Evolutionary conservation across 169 alveolate species (phyloP).

Genomic region (Perkinsus chesapeaki): DNA sequence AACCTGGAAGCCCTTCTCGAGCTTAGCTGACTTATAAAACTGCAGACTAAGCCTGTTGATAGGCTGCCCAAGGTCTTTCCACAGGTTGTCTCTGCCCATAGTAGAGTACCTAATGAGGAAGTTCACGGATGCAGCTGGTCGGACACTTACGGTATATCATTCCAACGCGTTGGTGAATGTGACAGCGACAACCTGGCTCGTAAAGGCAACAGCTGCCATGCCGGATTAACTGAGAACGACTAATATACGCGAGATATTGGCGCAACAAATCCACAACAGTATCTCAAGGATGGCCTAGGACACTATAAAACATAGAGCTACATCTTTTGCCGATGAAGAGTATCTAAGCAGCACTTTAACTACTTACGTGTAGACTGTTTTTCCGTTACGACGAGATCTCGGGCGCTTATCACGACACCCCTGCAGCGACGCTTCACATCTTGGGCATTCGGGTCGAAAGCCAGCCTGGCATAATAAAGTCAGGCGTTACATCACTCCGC

Average conservation of each 20-base stretch:
- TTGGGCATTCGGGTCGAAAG: background rate
- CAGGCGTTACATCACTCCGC: background rate
- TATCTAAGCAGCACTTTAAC: background rate
- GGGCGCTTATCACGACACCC: background rate
- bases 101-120: background rate
- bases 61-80: background rate
- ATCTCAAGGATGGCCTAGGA: background rate
- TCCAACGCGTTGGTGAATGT: background rate
- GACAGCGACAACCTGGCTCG: background rate
- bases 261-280: no score
- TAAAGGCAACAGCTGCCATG: background rate
- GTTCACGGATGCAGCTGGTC: background rate
- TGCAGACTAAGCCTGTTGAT: background rate
- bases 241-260: no score
- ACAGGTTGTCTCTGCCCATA: background rate
- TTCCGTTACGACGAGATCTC: background rate
- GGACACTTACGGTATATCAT: background rate
- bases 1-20: background rate
- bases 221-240: background rate
- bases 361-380: background rate
- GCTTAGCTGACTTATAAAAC: background rate
- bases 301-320: no score
- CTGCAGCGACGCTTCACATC: background rate
- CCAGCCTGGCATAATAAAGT: background rate
- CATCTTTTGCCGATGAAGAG: no score